These are phyloP conservation scores for Microdochium bolleyi DNA, from an alignment of 2,329 filamentous ascomycete species.

Conservation along the genomic window DNA sequence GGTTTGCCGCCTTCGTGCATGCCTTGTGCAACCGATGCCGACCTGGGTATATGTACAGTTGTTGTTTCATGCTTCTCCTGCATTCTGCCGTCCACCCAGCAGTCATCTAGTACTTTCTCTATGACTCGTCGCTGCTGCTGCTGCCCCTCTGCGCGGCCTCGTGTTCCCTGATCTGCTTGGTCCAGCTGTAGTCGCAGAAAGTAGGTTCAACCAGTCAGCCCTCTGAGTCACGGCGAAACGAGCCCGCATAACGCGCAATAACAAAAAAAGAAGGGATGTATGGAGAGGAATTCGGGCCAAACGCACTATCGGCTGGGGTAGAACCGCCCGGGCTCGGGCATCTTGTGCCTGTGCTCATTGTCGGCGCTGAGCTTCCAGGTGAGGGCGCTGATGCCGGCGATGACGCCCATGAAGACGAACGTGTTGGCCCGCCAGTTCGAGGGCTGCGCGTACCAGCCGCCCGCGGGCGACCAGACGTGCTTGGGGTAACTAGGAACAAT, in stretches of 20 bases:
- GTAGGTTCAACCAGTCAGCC: constrained; percentile 4
- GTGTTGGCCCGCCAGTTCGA: constrained; percentile 95
- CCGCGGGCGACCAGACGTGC: constrained; percentile 97
- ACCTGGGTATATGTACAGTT: not conserved
- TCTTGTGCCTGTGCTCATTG: constrained; percentile 63
- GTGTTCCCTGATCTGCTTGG: constrained; percentile 35
- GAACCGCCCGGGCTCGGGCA: constrained; percentile 73
- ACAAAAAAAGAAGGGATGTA: too few species aligned
- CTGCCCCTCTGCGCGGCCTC: constrained; percentile 26
- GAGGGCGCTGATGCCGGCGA: constrained; percentile 59
- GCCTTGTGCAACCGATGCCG: too few species aligned
- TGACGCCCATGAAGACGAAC: constrained; percentile 59
- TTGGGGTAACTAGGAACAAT: constrained; percentile 69
- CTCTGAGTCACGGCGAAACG: not conserved
- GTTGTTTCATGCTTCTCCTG: not conserved
- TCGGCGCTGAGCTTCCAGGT: constrained; percentile 67
- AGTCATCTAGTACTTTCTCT: constrained; percentile 8
- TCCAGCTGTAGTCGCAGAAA: constrained; percentile 25
- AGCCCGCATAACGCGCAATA: too few species aligned
- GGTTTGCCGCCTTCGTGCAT: too few species aligned
- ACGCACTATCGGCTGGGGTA: constrained; percentile 80
- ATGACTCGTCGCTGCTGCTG: too few species aligned
- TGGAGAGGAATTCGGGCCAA: not conserved
- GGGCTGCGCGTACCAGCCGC: constrained; percentile 96
- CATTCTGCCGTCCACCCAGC: not conserved